Conservation (phyloP, 2,329 filamentous ascomycete genomes). For the Penicillium paneum region DNA sequence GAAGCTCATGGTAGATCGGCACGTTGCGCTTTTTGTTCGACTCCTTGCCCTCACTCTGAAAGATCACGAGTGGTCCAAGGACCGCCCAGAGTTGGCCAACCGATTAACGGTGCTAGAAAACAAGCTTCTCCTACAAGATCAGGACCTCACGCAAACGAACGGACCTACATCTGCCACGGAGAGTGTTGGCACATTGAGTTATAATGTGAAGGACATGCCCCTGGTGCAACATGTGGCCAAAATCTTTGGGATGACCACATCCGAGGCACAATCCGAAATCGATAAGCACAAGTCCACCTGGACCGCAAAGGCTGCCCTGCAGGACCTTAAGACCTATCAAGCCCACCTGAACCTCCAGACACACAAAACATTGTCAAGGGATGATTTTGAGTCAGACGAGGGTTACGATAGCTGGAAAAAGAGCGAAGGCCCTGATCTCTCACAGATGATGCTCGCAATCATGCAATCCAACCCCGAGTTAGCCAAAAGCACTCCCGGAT, state of each 20-base stretch:
- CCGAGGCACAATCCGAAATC: slow-evolving; percentile 82
- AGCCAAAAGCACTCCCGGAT: slow-evolving; percentile 67
- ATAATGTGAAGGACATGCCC: slow-evolving; percentile 96
- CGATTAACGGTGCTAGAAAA: slow-evolving; percentile 80
- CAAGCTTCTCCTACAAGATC: slow-evolving; percentile 89
- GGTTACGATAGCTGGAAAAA: slow-evolving; percentile 89
- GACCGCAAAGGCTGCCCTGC: slow-evolving; percentile 88
- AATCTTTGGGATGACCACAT: slow-evolving; percentile 77
- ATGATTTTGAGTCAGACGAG: slow-evolving; percentile 88
- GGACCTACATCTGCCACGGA: slow-evolving; percentile 66
- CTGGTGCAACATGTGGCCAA: slow-evolving; percentile 82
- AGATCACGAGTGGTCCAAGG: slow-evolving; percentile 78
- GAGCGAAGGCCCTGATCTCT: slow-evolving; percentile 79
- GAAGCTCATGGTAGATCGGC: slow-evolving; percentile 88
- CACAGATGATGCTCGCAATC: slow-evolving; percentile 90
- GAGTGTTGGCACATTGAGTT: slow-evolving; percentile 75
- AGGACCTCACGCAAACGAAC: slow-evolving; percentile 70
- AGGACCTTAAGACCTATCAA: slow-evolving; percentile 91
- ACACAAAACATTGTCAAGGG: slow-evolving; percentile 68
- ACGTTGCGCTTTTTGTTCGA: slow-evolving; percentile 90
- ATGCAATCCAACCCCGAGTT: slow-evolving; percentile 81
- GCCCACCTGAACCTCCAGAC: slow-evolving; percentile 79
- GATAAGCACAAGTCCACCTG: slow-evolving; percentile 75
- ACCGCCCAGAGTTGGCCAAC: slow-evolving; percentile 77
- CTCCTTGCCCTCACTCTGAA: slow-evolving; percentile 76